Percentiles rank a stretch among this genome's conserved stretches.
Evolutionary conservation across 148 eudicot genomes (phyloP).

Genomic region (Rhododendron griersonianum): DNA sequence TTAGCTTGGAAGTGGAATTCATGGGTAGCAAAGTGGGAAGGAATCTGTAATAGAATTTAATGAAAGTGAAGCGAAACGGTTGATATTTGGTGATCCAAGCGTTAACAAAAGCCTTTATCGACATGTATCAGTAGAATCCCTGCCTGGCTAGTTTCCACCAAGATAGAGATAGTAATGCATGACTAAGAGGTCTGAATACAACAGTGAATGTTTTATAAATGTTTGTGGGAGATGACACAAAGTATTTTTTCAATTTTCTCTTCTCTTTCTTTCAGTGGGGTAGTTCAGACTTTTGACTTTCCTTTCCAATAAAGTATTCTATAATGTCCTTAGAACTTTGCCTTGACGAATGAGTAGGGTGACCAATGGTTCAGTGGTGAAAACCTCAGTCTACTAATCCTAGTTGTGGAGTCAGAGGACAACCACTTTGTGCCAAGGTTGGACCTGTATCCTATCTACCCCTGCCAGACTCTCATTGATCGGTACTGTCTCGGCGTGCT

Average conservation of each 20-base stretch:
- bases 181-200: background rate
- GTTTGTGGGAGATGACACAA: background rate
- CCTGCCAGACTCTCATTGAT: background rate
- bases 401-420: background rate
- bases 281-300: background rate
- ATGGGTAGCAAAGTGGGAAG: no score
- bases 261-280: no score
- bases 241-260: background rate
- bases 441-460: background rate
- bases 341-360: background rate
- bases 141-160: background rate
- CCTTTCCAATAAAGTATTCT: background rate
- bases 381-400: background rate
- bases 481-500: background rate
- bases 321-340: background rate
- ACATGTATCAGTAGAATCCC: background rate
- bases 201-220: background rate
- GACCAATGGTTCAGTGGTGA: background rate
- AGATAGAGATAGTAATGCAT: background rate
- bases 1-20: background rate
- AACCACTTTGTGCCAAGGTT: background rate
- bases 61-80: background rate
- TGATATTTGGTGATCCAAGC: background rate
- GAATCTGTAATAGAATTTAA: background rate
- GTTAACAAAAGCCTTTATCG: constrained; percentile 3